Evolutionary conservation across 306 rosid genomes (phyloP), one percentile per base, ranked within the genome.

Genomic region (Benincasa hispida): DNA sequence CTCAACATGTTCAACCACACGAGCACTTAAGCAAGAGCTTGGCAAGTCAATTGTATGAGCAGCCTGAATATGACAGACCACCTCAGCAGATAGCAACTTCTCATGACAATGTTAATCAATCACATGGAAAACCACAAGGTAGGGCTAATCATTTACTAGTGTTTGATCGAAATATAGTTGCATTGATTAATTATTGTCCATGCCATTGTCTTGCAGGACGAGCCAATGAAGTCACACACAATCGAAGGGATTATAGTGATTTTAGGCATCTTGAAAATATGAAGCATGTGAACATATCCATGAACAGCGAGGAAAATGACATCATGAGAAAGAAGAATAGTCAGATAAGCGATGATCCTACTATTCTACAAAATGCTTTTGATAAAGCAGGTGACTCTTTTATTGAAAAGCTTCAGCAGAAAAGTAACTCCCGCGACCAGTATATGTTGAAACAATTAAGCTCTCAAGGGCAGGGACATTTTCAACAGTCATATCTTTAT

Each of bases 91-190:
- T 82, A 73, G 79, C 74, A 32, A 39, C 79, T 55, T 80, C 87
- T 37, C 60, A 63, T 28, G 62, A 76, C 32, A 68, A 74, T 79
- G 61, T 62, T 53, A 39, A 72, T 53, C 84, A 62, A 25, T 77
- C 84, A 53, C 77, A 60, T 66, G 81, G 77, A 41, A 81, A 80
- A 80, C 77, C 48, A 59, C 83, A 77, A 84, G 90, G 90, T 84
- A 84, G 18, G 85, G 34, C 41, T 13, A 57, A 48, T 34, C 27
- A 57, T 56, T 75, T n/a, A 50, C 24, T 22, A 60, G 61, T 61
- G 27, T 57, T 48, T 62, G 11, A 19, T 79, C 24, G 53, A 77
- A 42, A 72, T 77, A 45, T 19, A 60, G 1, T 41, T 59, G 48
- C 25, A 27, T 51, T 41, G 63, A 74, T 30, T 34, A 59, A 69